Evolutionary conservation across 331 rosid genomes (phyloP), one percentile per base, ranked within the genome.

Genomic region (Rhamnella rubrinervis): DNA sequence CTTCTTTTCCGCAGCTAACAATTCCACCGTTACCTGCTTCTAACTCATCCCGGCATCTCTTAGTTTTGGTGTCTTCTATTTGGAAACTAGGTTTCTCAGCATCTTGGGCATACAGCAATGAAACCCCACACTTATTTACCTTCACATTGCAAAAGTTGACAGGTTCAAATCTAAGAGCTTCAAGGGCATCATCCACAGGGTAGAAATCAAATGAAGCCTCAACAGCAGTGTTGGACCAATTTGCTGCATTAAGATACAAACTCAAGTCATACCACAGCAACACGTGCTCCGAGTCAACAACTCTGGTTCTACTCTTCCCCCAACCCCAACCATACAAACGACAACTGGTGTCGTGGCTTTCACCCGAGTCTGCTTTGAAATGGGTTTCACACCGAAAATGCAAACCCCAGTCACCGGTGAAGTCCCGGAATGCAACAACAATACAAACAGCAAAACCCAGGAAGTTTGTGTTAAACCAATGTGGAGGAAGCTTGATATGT

Each of bases 121-220:
- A 16, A 17, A 71, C 25, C 4, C 76, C 76, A 53, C 76, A 71
- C 0, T 39, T 61, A 21, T 51, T 15, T 13, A 71, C 69, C 20
- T 63, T 40, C 44, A 8, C 55, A 19, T 21, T 19, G 39, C n/a
- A 17, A 49, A 25, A 11, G 49, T 47, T 39, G 3, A 46, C 18
- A 28, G 55, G 65, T 49, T 44, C 20, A 0, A 53, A 53, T 53
- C 10, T 8, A 53, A 19, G 26, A 38, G 47, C 35, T 35, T 49
- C 25, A 0, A 2, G 9, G 9, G 18, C 51, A 23, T 16, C 4
- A 23, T 55, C 71, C 60, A 8, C 50, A 13, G 51, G 51, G 4
- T 52, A n/a, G 51, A 67, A 67, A 37, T 67, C 53, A 68, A 68
- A 68, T 44, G 73, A 68, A 8, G 23, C 73, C 40, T 68, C 63